Evolutionary conservation across 2,329 filamentous ascomycete species (phyloP).

Genomic region (Penicillium rolfsii): DNA sequence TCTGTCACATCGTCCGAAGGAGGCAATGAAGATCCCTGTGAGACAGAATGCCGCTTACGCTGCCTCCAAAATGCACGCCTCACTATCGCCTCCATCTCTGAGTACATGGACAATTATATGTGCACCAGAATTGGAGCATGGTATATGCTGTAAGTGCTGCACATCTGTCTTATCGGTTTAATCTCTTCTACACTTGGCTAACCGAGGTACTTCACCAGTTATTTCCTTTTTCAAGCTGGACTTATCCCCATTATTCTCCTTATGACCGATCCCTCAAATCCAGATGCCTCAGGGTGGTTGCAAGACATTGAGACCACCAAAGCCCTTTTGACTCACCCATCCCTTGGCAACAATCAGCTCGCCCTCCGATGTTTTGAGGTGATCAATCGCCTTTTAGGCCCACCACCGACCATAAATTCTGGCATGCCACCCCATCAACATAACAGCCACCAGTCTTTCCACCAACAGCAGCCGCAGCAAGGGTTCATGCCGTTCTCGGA

Average conservation of each 20-base stretch:
- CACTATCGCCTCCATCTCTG: constrained; percentile 47
- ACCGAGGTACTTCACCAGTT: constrained; percentile 26
- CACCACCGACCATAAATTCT: constrained; percentile 30
- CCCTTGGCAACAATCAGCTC: constrained; percentile 44
- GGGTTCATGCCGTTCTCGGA: constrained; percentile 44
- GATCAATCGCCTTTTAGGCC: constrained; percentile 42
- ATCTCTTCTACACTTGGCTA: neutral
- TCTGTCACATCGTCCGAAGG: constrained; percentile 29
- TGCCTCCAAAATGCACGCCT: constrained; percentile 48
- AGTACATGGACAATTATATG: constrained; percentile 46
- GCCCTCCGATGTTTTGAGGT: constrained; percentile 46
- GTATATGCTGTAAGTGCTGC: constrained; percentile 46
- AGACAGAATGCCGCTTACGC: constrained; percentile 43
- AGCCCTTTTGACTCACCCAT: constrained; percentile 43
- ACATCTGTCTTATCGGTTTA: too few relatives aligned
- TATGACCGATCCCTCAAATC: constrained; percentile 46
- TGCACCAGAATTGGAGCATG: constrained; percentile 48
- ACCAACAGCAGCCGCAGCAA: constrained; percentile 25
- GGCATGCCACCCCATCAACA: constrained; percentile 4
- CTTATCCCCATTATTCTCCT: constrained; percentile 50
- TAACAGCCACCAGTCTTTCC: constrained; percentile 19
- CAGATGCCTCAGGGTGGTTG: constrained; percentile 42
- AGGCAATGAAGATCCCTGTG: constrained; percentile 40
- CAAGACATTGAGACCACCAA: constrained; percentile 48
- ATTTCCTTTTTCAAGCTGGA: constrained; percentile 52